Base-by-base conservation (phyloP, 2,329 filamentous ascomycete genomes). In the Didymella segeticola region DNA sequence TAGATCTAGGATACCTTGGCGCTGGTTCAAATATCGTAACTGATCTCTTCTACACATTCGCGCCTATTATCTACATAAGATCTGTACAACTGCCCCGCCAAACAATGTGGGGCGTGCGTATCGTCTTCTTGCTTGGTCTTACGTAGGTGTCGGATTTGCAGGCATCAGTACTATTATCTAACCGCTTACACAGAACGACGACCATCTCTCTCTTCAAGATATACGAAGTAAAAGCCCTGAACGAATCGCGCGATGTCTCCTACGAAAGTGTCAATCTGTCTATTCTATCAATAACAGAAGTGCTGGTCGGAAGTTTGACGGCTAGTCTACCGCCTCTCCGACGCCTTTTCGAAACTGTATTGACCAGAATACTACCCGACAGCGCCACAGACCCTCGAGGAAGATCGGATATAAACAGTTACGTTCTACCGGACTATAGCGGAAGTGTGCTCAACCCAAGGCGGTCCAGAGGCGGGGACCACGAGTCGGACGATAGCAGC, bases 301-400 rank as follows among this genome's bases (percentile, higher is more conserved):
- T 56, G 12, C 34, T 43, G 5, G 52, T 48, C 1, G 56, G 52
- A 15, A 43, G 38, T 12, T 27, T 58, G 25, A 53, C 52, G 6
- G 47, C 56, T 3, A 56, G 47, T 46, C 47, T 58, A 27, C 56
- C 56, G 1, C 56, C 56, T 19, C 56, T 58, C 5, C 52, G 56
- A n/a, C 48, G 43, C 1, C 50, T 53, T 1, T 56, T 58, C 39
- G 56, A 56, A 14, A 48, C 43, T 14, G 7, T 30, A 6, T 45
- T 58, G 20, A 56, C 36, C 37, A 34, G 30, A 11, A 11, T 58
- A n/a, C 30, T 58, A 12, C 52, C 52, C 1, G 47, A 52, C 8
- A 52, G 43, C 23, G 15, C 48, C 26, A 20, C 15, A 14, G 20
- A 19, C 3, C 26, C 41, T 9, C 45, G 12, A 19, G 23, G 22